phyloP scores from a whole-genome alignment of 1,284 basidiomycete species.

The Apiotrichum mycotoxinovorans region DNA sequence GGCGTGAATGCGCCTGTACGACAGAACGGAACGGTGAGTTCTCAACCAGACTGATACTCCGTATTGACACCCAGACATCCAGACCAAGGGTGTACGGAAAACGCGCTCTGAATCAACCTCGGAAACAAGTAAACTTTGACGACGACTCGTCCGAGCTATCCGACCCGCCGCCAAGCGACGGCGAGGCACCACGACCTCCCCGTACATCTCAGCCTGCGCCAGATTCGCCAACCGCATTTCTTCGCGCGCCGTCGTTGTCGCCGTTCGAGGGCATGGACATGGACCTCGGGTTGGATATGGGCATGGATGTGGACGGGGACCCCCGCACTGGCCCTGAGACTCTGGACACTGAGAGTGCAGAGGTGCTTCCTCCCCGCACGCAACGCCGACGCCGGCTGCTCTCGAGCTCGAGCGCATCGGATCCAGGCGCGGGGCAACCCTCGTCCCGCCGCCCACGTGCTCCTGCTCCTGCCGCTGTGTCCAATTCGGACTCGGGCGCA shows the following conservation, averaged over 20 bases:
- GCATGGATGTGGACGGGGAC: not conserved
- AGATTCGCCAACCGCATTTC: not conserved
- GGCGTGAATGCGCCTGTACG: not conserved
- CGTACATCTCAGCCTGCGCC: too few species aligned
- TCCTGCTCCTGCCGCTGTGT: not conserved
- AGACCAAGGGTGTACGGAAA: not conserved
- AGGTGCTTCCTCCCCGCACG: not conserved
- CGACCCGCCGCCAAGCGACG: conserved; percentile 6
- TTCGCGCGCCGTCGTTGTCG: not conserved
- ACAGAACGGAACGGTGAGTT: not conserved
- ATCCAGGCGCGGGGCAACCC: not conserved
- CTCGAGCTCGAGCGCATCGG: conserved; percentile 10
- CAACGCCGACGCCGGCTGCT: conserved; percentile 2
- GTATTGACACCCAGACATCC: not conserved
- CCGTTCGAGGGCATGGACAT: not conserved
- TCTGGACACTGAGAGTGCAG: not conserved
- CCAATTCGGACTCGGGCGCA: not conserved
- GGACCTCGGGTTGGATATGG: not conserved
- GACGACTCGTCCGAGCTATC: conserved; percentile 10
- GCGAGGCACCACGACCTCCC: too few species aligned
- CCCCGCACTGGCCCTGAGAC: not conserved
- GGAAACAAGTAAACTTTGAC: not conserved
- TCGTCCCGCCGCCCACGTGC: not conserved
- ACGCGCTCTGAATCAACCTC: not conserved
- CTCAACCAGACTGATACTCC: not conserved